Conservation (phyloP, 2,329 filamentous ascomycete genomes). For the Fusarium pseudonygamai region DNA sequence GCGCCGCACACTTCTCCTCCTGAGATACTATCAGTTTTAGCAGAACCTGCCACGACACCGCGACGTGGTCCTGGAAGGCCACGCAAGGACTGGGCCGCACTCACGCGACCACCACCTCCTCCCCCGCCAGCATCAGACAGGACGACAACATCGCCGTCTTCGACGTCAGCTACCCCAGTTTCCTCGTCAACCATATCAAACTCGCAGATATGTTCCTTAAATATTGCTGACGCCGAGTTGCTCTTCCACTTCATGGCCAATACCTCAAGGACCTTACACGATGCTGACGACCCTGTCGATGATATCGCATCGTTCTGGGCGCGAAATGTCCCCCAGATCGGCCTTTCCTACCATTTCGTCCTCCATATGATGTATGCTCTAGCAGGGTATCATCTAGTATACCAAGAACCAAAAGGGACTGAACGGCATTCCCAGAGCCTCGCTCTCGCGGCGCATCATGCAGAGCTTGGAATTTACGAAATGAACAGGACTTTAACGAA, state of each 20-base stretch:
- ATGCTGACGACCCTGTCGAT: slow-evolving; percentile 24
- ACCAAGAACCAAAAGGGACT: slow-evolving; percentile 29
- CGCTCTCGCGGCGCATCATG: slow-evolving; percentile 39
- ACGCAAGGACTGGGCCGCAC: slow-evolving; percentile 44
- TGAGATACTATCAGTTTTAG: slow-evolving; percentile 21
- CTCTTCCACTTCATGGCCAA: slow-evolving; percentile 43
- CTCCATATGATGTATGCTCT: slow-evolving; percentile 44
- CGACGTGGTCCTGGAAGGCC: slow-evolving; percentile 46
- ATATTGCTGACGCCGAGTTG: slow-evolving; percentile 44
- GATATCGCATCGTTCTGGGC: slow-evolving; percentile 42
- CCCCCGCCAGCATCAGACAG: slow-evolving; percentile 30
- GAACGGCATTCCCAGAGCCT: slow-evolving; percentile 32
- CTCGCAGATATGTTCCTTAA: slow-evolving; percentile 35
- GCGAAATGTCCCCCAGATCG: slow-evolving; percentile 43
- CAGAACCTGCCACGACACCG: slow-evolving; percentile 28
- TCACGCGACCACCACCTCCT: slow-evolving; percentile 33
- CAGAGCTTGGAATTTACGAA: slow-evolving; percentile 40
- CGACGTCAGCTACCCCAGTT: slow-evolving; percentile 32
- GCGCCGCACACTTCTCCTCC: slow-evolving; percentile 25
- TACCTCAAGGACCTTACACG: slow-evolving; percentile 39
- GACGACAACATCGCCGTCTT: slow-evolving; percentile 37
- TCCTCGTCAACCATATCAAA: slow-evolving; percentile 37
- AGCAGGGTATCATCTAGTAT: slow-evolving; percentile 42
- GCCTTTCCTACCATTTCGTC: slow-evolving; percentile 43
- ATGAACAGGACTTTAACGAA: slow-evolving; percentile 37